phyloP scores from a whole-genome alignment of 495 filamentous ascomycete species.

The Aspergillus biplanus region DNA sequence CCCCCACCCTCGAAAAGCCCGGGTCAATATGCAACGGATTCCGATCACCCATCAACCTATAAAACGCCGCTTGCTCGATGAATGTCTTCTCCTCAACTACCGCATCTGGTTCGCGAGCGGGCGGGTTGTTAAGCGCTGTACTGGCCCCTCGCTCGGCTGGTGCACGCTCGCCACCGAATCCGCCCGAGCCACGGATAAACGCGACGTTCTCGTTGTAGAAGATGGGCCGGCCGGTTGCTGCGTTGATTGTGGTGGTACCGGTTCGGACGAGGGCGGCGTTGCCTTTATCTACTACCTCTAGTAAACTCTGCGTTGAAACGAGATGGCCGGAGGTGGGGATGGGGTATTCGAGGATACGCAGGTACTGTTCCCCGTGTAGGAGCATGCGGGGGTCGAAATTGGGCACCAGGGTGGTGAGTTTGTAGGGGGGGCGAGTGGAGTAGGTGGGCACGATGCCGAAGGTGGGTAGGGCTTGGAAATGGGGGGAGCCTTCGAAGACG shows the following conservation, averaged over 20 bases:
- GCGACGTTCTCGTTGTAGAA: slow-evolving; percentile 95
- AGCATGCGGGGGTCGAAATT: slow-evolving; percentile 99
- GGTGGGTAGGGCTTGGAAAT: slow-evolving; percentile 91
- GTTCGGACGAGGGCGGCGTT: slow-evolving; percentile 81
- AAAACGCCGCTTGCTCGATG: neutral
- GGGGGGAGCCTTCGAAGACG: slow-evolving; percentile 84
- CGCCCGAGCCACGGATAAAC: slow-evolving; percentile 89
- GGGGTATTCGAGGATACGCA: slow-evolving; percentile 90
- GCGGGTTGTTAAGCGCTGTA: neutral
- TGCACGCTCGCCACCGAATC: slow-evolving; percentile 86
- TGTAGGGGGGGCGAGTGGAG: slow-evolving; percentile 77
- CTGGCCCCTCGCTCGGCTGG: slow-evolving; percentile 42
- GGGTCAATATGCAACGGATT: slow-evolving; percentile 2
- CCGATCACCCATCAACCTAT: neutral
- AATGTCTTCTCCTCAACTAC: neutral
- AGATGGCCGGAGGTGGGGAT: slow-evolving; percentile 85
- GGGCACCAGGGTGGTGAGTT: slow-evolving; percentile 78
- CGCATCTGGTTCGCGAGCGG: neutral
- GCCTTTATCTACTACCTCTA: slow-evolving; percentile 98
- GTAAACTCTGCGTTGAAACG: slow-evolving; percentile 77
- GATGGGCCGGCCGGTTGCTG: slow-evolving; percentile 74
- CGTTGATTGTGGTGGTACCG: slow-evolving; percentile 79
- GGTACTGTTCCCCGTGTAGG: slow-evolving; percentile 98
- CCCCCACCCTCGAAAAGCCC: neutral
- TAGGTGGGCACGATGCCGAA: slow-evolving; percentile 95